phyloP scores from a whole-genome alignment of 148 eudicot genomes.

The Amaranthus hypochondriacus region DNA sequence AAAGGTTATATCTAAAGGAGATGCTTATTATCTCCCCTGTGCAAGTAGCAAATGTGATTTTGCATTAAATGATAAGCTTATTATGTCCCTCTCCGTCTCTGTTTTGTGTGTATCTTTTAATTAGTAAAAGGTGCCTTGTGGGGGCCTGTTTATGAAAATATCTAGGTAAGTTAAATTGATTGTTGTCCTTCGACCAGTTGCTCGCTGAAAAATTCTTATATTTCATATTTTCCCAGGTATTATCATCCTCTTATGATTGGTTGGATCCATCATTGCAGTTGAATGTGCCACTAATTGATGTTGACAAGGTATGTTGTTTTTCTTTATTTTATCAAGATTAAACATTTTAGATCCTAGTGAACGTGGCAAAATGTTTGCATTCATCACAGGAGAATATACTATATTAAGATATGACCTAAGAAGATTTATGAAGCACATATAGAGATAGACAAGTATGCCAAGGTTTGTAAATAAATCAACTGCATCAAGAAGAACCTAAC shows the following conservation, averaged over 20 bases:
- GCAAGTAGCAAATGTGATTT: not conserved
- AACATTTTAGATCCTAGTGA: not conserved
- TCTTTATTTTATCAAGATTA: not conserved
- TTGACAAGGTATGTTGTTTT: constrained; percentile 65
- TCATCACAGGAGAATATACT: not conserved
- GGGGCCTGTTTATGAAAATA: not conserved
- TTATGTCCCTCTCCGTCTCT: not conserved
- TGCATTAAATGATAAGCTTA: not conserved
- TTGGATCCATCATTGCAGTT: constrained; percentile 59
- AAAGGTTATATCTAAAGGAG: not conserved
- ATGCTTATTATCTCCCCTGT: not conserved
- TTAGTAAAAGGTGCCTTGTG: not conserved
- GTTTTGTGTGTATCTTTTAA: not conserved
- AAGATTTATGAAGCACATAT: not conserved
- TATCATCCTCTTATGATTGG: constrained; percentile 46
- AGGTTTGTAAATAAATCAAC: too few relatives aligned
- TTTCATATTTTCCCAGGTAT: constrained; percentile 35
- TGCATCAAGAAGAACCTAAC: too few relatives aligned
- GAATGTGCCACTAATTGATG: constrained; percentile 88
- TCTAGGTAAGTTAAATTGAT: too few relatives aligned
- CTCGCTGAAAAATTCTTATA: constrained; percentile 1
- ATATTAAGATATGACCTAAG: not conserved
- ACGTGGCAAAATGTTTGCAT: not conserved
- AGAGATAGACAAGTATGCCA: too few relatives aligned
- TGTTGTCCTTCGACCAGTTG: not conserved